Evolutionary conservation across 441 rosid species (phyloP).

Genomic region (Aleurites moluccanus): DNA sequence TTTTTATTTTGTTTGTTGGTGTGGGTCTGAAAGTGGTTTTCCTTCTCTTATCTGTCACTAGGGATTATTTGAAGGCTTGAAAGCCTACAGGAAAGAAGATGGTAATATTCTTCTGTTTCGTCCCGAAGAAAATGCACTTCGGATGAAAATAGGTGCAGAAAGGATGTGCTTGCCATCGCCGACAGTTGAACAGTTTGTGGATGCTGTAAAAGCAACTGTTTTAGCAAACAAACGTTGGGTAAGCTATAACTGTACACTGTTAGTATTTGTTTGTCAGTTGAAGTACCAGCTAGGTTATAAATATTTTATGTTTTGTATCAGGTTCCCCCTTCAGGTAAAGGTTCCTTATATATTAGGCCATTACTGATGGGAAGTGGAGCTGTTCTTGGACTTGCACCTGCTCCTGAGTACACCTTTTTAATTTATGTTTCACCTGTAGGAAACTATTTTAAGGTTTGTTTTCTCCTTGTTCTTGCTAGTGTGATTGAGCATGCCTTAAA

Average conservation of each 20-base stretch:
- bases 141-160: constrained; percentile 54
- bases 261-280: constrained; percentile 1
- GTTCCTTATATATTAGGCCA: constrained; percentile 49
- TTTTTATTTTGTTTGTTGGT: not conserved
- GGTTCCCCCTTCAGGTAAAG: constrained; percentile 59
- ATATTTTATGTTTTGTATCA: constrained; percentile 28
- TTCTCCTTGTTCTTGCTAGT: not conserved
- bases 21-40: not conserved
- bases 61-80: constrained; percentile 59
- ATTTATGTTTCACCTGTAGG: constrained; percentile 56
- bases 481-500: not conserved
- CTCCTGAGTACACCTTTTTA: constrained; percentile 57
- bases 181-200: constrained; percentile 45
- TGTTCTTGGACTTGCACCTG: constrained; percentile 50
- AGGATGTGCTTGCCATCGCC: constrained; percentile 60
- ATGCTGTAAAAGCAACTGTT: constrained; percentile 49
- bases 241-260: not conserved
- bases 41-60: constrained; percentile 15
- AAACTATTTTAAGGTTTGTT: constrained; percentile 47
- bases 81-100: constrained; percentile 49
- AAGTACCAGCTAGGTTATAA: constrained; percentile 10
- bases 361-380: constrained; percentile 64
- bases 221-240: constrained; percentile 58
- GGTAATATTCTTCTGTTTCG: constrained; percentile 47
- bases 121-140: constrained; percentile 45